phyloP scores from a whole-genome alignment of 179 eudicot genomes.

The Pouteria campechiana region DNA sequence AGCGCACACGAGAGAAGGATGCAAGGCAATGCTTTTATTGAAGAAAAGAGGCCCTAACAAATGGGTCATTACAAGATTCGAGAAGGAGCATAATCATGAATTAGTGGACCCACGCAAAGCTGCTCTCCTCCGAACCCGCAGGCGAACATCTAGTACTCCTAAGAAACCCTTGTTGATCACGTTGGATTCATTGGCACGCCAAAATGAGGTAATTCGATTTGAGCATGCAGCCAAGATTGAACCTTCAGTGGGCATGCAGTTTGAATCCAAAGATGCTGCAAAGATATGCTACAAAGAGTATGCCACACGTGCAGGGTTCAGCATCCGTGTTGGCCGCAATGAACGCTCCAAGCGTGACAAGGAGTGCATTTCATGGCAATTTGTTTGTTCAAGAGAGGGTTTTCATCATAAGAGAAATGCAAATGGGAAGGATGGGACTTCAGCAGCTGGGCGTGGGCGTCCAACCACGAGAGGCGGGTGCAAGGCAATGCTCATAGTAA shows the following conservation, averaged over 20 bases:
- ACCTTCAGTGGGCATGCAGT: conserved; percentile 3
- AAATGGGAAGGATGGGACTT: conserved; percentile 1
- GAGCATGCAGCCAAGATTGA: too few species aligned
- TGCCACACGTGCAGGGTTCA: conserved; percentile 6
- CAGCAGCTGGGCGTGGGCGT: conserved; percentile 10
- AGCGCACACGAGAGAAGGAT: conserved; percentile 9
- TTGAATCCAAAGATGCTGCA: conserved; percentile 9
- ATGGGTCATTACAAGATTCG: conserved; percentile 2
- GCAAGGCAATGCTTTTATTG: conserved; percentile 6
- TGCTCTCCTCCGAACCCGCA: too few species aligned
- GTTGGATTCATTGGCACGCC: too few species aligned
- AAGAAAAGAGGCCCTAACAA: not conserved
- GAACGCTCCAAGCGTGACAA: conserved; percentile 3
- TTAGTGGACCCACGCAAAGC: too few species aligned
- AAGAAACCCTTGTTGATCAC: too few species aligned
- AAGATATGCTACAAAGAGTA: conserved; percentile 5
- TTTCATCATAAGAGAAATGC: conserved; percentile 3
- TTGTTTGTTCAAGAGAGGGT: conserved; percentile 7
- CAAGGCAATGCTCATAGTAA: conserved; percentile 5
- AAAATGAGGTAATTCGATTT: too few species aligned
- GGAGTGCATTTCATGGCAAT: conserved; percentile 1
- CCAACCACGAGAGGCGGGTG: conserved; percentile 11
- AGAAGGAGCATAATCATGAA: conserved; percentile 3
- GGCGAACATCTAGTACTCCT: too few species aligned
- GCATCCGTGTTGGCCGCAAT: not conserved